A percentile compares a stretch with the other conserved stretches of the same genome.
These are phyloP conservation scores for Kalmusia sp. DNA, from an alignment of 2,329 filamentous ascomycete species.

Conservation along the genomic window DNA sequence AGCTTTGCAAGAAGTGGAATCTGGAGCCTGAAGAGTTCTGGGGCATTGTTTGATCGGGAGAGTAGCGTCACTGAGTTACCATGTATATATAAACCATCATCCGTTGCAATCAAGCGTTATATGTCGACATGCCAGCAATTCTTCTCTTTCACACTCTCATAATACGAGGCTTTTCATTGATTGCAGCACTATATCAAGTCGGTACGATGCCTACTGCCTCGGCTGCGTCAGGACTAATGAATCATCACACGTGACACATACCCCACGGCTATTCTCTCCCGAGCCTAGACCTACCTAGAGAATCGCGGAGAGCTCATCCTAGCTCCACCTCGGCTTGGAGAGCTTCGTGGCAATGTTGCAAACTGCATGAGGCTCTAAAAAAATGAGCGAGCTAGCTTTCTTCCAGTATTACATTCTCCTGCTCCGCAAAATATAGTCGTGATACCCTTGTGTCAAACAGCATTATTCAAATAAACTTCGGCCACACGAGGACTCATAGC, in stretches of 20 bases:
- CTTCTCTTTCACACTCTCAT: too few relatives aligned
- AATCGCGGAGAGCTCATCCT: slow-evolving; percentile 14
- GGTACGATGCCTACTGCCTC: background rate
- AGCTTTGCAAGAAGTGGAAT: slow-evolving; percentile 44
- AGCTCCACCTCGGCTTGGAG: slow-evolving; percentile 19
- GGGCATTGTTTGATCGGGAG: slow-evolving; percentile 29
- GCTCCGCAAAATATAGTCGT: too few relatives aligned
- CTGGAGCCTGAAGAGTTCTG: slow-evolving; percentile 39
- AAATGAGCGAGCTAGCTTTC: background rate
- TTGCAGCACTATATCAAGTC: background rate
- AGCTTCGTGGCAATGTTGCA: slow-evolving; percentile 11
- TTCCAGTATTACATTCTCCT: too few relatives aligned
- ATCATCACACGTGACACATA: slow-evolving; percentile 12
- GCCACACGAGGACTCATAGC: background rate
- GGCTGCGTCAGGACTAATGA: background rate
- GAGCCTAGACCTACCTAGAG: slow-evolving; percentile 16
- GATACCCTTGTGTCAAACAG: too few relatives aligned
- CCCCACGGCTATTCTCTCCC: slow-evolving; percentile 24
- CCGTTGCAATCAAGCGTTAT: too few relatives aligned
- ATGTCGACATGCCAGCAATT: too few relatives aligned
- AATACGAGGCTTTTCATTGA: too few relatives aligned
- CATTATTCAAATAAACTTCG: background rate
- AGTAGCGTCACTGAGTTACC: background rate
- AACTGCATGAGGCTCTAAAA: background rate
- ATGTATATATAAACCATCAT: background rate